phyloP scores from a whole-genome alignment of 192 early-diverging fungal genomes.

The Coemansia sp. region DNA sequence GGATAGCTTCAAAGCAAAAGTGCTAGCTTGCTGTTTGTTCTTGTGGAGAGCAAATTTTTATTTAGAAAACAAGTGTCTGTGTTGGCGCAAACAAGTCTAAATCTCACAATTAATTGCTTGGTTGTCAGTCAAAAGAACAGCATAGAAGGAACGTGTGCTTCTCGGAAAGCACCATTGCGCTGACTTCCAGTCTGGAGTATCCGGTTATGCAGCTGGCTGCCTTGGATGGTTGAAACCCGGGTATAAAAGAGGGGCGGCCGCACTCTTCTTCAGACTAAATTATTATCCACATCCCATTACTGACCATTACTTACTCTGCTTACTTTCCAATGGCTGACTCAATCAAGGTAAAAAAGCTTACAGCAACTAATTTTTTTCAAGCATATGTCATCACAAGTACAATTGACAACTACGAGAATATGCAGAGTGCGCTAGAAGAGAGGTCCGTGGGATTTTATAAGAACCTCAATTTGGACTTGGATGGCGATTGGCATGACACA shows the following conservation, averaged over 20 bases:
- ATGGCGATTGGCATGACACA: no score
- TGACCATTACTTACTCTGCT: not conserved
- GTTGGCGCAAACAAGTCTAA: no score
- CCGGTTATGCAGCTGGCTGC: not conserved
- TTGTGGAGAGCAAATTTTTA: not conserved
- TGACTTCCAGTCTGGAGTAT: not conserved
- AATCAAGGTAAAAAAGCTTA: not conserved
- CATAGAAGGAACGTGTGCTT: not conserved
- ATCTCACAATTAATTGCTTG: no score
- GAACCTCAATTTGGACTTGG: no score
- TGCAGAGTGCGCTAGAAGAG: not conserved
- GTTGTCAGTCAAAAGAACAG: no score
- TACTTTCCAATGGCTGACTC: not conserved
- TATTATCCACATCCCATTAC: not conserved
- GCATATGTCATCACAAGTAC: not conserved
- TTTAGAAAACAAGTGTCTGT: no score
- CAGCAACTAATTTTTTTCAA: not conserved
- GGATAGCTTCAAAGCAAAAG: not conserved
- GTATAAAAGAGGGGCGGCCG: not conserved
- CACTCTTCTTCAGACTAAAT: not conserved
- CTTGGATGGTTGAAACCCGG: not conserved
- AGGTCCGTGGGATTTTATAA: no score
- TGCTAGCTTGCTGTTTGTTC: not conserved
- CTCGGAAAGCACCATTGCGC: not conserved
- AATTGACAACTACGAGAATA: not conserved